Percentiles rank a stretch among this genome's conserved stretches.
Evolutionary conservation across 2,329 filamentous ascomycete genomes (phyloP).

Genomic region (Ophiocordyceps polyrhachis-furcata): DNA sequence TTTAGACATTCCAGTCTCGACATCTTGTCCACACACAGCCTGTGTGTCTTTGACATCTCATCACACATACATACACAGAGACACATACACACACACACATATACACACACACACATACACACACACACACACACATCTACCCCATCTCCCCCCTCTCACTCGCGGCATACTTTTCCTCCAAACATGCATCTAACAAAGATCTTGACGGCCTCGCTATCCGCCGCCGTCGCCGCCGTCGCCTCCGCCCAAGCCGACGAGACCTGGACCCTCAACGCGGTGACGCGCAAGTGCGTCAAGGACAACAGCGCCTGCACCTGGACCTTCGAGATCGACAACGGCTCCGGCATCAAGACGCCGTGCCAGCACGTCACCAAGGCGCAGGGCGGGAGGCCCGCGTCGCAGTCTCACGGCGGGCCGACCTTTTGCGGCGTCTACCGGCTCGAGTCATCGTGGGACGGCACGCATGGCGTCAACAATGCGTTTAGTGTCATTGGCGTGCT

Average conservation of each 20-base stretch:
- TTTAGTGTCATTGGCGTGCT: background rate
- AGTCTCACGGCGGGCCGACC: background rate
- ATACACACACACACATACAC: too few relatives aligned
- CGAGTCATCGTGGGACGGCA: background rate
- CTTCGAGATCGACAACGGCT: background rate
- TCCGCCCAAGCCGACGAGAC: background rate
- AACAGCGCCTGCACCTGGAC: background rate
- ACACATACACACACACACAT: too few relatives aligned
- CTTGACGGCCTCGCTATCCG: background rate
- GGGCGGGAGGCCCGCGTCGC: background rate
- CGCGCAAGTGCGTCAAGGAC: background rate
- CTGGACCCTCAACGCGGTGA: background rate
- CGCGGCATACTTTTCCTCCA: too few relatives aligned
- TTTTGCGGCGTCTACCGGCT: background rate
- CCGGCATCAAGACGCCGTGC: background rate
- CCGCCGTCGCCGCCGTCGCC: background rate
- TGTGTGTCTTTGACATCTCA: too few relatives aligned
- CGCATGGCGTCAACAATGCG: background rate
- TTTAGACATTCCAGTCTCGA: too few relatives aligned
- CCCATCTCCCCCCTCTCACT: too few relatives aligned
- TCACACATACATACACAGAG: too few relatives aligned
- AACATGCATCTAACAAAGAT: background rate
- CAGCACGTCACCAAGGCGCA: background rate
- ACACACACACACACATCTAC: too few relatives aligned
- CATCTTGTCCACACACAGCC: too few relatives aligned